These are phyloP conservation scores for Dendryphion nanum DNA, from an alignment of 2,329 filamentous ascomycete species.

Conservation along the genomic window DNA sequence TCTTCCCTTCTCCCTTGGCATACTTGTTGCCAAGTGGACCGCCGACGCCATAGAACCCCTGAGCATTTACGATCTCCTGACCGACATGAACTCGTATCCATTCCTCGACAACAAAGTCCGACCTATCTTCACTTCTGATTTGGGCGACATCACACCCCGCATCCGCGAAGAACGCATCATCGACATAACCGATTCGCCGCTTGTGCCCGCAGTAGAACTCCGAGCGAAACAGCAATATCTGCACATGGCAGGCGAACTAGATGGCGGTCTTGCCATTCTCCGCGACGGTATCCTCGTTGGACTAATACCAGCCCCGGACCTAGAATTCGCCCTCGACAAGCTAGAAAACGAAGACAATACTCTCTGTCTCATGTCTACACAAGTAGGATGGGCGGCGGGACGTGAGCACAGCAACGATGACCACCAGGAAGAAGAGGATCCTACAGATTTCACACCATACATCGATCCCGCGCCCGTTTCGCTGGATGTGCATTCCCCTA, in stretches of 20 bases:
- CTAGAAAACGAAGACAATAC: constrained; percentile 71
- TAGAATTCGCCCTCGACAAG: constrained; percentile 88
- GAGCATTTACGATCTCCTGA: constrained; percentile 93
- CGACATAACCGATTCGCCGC: constrained; percentile 79
- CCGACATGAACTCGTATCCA: constrained; percentile 95
- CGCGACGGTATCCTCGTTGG: constrained; percentile 78
- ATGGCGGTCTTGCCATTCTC: constrained; percentile 86
- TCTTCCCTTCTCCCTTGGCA: constrained; percentile 86
- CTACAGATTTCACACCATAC: constrained; percentile 83
- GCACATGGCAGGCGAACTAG: constrained; percentile 83
- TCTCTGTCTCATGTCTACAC: constrained; percentile 78
- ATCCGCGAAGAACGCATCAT: constrained; percentile 76
- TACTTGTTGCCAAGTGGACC: constrained; percentile 97
- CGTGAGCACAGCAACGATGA: constrained; percentile 55
- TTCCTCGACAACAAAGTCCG: constrained; percentile 97
- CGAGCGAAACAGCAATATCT: constrained; percentile 78
- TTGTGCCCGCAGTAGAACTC: constrained; percentile 74
- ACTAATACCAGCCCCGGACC: constrained; percentile 87
- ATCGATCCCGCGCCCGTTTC: constrained; percentile 91
- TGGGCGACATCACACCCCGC: constrained; percentile 81
- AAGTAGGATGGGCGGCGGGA: constrained; percentile 47
- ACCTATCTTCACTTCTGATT: constrained; percentile 82
- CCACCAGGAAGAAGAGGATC: constrained; percentile 58
- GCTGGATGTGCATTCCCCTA: constrained; percentile 82
- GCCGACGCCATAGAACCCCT: constrained; percentile 91